Base-by-base conservation (phyloP, 345 rosid genomes). In the Triadica sebifera region DNA sequence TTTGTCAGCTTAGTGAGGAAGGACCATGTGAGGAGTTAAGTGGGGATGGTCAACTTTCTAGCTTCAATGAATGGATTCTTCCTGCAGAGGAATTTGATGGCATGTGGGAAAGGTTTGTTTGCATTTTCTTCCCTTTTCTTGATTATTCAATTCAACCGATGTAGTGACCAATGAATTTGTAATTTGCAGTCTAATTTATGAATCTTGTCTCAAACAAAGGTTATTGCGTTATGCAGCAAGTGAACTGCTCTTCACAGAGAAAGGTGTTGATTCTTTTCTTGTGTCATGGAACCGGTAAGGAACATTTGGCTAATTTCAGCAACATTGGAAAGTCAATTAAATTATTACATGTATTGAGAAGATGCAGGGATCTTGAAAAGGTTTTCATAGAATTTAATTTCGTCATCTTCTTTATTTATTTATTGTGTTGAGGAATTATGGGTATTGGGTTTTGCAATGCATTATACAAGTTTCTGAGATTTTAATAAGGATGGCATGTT, bases 71-170 rank as follows among this genome's bases (percentile, higher is more conserved):
- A 81, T 95, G 99, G 99, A 89, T 90, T 78, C 88, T 95, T 72
- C 99, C 99, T 25, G 98, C 97, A 16, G 90, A 84, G 83, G 99
- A 95, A 81, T 95, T 93, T 81, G 96, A 95, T 84, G 98, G 99
- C 84, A 82, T 95, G 94, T 95, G 99, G 98, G 98, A 95, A 83
- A 95, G 99, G 99, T 95, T 56, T 82, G 81, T 82, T 47, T 78
- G 57, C 20, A 56, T 38, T 64, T 71, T 49, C 43, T 37, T 7
- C 0, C 10, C 38, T 72, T 15, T 59, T 72, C 37, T 51, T 76
- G 6, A 12, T 63, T 20, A 34, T 55, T 29, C 66, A 61, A 39
- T 59, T 62, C 41, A 4, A 8, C 70, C 66, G 60, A 47, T 71
- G 37, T 17, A 46, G 8, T 80, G 45, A 25, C 16, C 16, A 29